Percentiles rank a stretch among this genome's conserved stretches.
Conservation (phyloP, 495 filamentous ascomycete genomes). For the Aspergillus kassunensis region DNA sequence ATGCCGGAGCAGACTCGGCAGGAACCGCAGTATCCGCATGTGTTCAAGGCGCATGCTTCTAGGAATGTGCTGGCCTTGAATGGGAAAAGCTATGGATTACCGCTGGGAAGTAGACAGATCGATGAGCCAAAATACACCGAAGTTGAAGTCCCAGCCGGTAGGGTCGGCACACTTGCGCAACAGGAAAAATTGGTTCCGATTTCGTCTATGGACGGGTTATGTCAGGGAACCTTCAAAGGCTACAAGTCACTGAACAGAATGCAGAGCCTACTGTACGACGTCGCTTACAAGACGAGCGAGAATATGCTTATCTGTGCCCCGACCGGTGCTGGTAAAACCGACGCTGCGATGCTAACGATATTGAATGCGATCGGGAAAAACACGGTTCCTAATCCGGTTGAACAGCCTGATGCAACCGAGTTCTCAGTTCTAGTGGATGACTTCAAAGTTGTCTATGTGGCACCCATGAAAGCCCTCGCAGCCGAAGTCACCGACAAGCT, state of each 20-base stretch:
- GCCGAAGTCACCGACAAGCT: constrained; percentile 96
- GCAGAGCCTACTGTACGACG: constrained; percentile 94
- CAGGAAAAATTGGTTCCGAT: constrained; percentile 75
- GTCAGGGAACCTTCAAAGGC: constrained; percentile 84
- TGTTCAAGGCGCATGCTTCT: constrained; percentile 76
- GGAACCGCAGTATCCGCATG: constrained; percentile 78
- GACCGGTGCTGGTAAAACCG: constrained; percentile 97
- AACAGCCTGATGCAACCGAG: constrained; percentile 66
- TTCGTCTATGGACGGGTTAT: constrained; percentile 81
- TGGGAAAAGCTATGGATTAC: constrained; percentile 74
- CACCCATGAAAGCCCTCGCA: constrained; percentile 95
- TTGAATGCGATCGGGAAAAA: constrained; percentile 86
- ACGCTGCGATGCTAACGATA: constrained; percentile 95
- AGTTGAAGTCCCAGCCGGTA: constrained; percentile 75
- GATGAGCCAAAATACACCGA: constrained; percentile 79
- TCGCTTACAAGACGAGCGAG: constrained; percentile 92
- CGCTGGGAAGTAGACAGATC: constrained; percentile 57
- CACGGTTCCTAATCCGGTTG: constrained; percentile 68
- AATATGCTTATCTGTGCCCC: constrained; percentile 99
- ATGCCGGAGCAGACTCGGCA: constrained; percentile 57
- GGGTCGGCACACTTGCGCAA: constrained; percentile 66
- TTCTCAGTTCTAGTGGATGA: constrained; percentile 76
- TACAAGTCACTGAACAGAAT: constrained; percentile 94
- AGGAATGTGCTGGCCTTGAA: constrained; percentile 75
- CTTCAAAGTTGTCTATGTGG: constrained; percentile 98